Evolutionary conservation across 2,329 filamentous ascomycete genomes (phyloP).

Genomic region (Didymella pinodella): DNA sequence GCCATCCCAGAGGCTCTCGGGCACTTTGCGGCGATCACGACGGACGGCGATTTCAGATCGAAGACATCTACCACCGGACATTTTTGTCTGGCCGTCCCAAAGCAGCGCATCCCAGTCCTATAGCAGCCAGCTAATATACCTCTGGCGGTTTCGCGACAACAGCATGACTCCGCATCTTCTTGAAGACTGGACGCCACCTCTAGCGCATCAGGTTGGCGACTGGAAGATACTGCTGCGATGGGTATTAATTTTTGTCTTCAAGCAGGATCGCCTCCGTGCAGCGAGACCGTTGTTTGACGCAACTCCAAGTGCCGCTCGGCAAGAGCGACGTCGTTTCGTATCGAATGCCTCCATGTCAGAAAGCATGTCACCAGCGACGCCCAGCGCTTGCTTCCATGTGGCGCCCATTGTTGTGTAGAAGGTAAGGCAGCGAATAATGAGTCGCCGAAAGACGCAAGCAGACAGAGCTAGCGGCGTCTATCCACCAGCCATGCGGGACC

Average conservation of each 20-base stretch:
- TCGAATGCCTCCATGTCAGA: background rate
- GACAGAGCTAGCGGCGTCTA: conserved; percentile 32
- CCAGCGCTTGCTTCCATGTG: background rate
- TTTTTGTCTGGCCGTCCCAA: conserved; percentile 42
- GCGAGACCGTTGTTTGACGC: conserved; percentile 41
- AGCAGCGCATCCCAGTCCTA: conserved; percentile 33
- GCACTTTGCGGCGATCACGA: conserved; percentile 49
- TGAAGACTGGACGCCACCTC: conserved; percentile 38
- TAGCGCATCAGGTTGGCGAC: conserved; percentile 33
- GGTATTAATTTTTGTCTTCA: conserved; percentile 25
- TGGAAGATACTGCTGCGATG: conserved; percentile 29
- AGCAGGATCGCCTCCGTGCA: conserved; percentile 34
- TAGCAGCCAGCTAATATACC: conserved; percentile 34
- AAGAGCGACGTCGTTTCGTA: conserved; percentile 12
- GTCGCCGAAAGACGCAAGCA: conserved; percentile 17
- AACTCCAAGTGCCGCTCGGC: conserved; percentile 25
- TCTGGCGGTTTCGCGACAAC: conserved; percentile 35
- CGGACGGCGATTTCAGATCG: conserved; percentile 29
- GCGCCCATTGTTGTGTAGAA: conserved; percentile 14
- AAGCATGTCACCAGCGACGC: conserved; percentile 10
- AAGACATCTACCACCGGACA: conserved; percentile 43
- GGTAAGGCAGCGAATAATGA: conserved; percentile 14
- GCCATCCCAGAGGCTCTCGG: conserved; percentile 31
- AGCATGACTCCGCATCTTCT: conserved; percentile 29
- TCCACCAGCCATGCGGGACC: conserved; percentile 30